Evolutionary conservation across 2,329 filamentous ascomycete species (phyloP), one percentile per base, ranked within the genome.

Genomic region (Teratosphaeriaceae sp.): DNA sequence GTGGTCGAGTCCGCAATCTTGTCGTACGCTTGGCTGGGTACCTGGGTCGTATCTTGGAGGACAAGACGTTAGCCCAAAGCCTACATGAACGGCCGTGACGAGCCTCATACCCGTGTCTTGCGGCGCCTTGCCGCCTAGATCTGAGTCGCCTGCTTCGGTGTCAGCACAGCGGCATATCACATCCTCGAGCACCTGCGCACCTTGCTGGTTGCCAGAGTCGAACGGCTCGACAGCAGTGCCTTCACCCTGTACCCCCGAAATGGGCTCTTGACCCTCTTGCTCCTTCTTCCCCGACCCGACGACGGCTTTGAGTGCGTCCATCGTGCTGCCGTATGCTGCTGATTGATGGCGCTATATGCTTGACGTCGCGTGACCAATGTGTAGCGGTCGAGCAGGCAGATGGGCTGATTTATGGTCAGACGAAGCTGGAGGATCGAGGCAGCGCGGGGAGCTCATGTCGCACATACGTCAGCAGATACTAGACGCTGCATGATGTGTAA

Each of bases 201-300:
- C 75, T 69, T 78, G 73, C n/a, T 77, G 66, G 62, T 92, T 92
- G 38, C 87, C 87, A 45, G 79, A 79, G 59, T 92, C 87, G 55
- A 81, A 94, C 0, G 87, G 87, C 61, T 90, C 82, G 11, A 76
- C 78, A 33, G 72, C 73, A 19, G 74, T 73, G 3, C 84, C 83
- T 59, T 82, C 69, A 29, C 87, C 87, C 44, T 74, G 69, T 40
- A 78, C 69, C 18, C 87, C 87, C 16, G 84, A 84, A 34, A 88
- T 63, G 15, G 87, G 87, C 66, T 94, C 87, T 53, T 67, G 64
- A 36, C 70, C 70, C 29, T 46, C 31, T 31, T 51, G 43, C 18
- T 27, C 29, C 34, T 41, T 36, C 37, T 42, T 30, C 22, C 43
- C 46, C 1, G 49, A 26, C 5, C 48, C 48, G n/a, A 51, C 30